Evolutionary conservation across 1,284 basidiomycete genomes (phyloP).

Genomic region (Rhodotorula sp.): DNA sequence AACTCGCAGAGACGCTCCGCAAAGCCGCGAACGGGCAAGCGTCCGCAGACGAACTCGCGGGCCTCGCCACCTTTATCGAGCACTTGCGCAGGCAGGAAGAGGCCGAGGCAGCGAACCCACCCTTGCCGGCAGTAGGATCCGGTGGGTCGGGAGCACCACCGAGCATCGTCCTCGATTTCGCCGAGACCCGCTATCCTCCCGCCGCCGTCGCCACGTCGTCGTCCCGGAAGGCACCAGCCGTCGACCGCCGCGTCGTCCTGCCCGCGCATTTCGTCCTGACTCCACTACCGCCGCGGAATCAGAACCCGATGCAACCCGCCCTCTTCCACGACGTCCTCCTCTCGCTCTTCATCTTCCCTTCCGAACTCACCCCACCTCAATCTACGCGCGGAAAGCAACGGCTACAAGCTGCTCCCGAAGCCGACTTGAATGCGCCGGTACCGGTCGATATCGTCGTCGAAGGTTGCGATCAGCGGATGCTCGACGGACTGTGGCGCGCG

Average conservation of each 20-base stretch:
- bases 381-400: conserved; percentile 3
- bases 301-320: neutral
- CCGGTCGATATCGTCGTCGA: conserved; percentile 33
- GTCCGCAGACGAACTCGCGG: conserved; percentile 18
- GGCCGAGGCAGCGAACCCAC: neutral
- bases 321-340: conserved; percentile 24
- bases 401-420: neutral
- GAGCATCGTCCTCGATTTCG: conserved; percentile 30
- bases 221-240: neutral
- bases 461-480: conserved; percentile 3
- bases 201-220: too few relatives aligned
- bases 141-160: neutral
- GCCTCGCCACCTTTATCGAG: conserved; percentile 24
- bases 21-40: conserved; percentile 28
- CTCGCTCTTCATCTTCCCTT: conserved; percentile 35
- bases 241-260: conserved; percentile 10
- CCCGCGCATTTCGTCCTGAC: conserved; percentile 25
- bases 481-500: conserved; percentile 19
- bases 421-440: conserved; percentile 5
- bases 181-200: conserved; percentile 7
- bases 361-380: conserved; percentile 6
- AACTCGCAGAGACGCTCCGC: conserved; percentile 12
- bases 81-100: conserved; percentile 18
- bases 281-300: conserved; percentile 9
- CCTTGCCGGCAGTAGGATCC: neutral